phyloP scores from a whole-genome alignment of 495 filamentous ascomycete species.

The Cairneyella variabilis region DNA sequence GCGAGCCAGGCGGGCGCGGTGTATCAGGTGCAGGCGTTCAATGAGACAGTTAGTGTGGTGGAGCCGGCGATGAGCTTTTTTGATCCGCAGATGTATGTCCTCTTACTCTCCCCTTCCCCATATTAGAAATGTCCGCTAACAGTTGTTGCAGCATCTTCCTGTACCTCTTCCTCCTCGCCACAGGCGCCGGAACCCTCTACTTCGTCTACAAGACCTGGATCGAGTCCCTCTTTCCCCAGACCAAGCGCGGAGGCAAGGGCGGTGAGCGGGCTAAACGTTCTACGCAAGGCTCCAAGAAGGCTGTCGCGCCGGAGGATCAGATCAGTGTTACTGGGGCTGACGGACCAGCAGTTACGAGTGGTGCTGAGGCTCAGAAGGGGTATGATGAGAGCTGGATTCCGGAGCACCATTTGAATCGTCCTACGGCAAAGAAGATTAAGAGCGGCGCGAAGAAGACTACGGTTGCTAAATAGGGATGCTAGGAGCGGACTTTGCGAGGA shows the following conservation, averaged over 20 bases:
- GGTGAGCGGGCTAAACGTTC: slow-evolving; percentile 55
- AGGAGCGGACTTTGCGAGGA: too few relatives aligned
- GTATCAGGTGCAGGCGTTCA: slow-evolving; percentile 77
- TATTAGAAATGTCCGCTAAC: slow-evolving; percentile 30
- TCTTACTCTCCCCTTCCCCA: not conserved
- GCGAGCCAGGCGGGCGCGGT: slow-evolving; percentile 58
- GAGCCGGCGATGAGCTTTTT: slow-evolving; percentile 91
- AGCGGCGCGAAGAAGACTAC: slow-evolving; percentile 50
- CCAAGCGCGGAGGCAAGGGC: slow-evolving; percentile 63
- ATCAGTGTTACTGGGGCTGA: slow-evolving; percentile 62
- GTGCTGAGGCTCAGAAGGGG: slow-evolving; percentile 48
- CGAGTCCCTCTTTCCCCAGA: slow-evolving; percentile 92
- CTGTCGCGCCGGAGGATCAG: slow-evolving; percentile 52
- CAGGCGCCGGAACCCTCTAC: slow-evolving; percentile 76
- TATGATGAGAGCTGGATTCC: slow-evolving; percentile 99
- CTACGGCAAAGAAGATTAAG: slow-evolving; percentile 75
- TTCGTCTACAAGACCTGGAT: slow-evolving; percentile 99
- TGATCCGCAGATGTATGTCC: slow-evolving; percentile 88
- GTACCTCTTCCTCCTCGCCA: slow-evolving; percentile 82
- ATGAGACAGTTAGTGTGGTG: slow-evolving; percentile 83
- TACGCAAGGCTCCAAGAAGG: slow-evolving; percentile 57
- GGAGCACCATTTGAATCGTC: slow-evolving; percentile 82
- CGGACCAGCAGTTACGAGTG: slow-evolving; percentile 63
- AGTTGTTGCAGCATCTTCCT: slow-evolving; percentile 76
- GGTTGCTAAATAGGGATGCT: not conserved